A percentile compares a stretch with the other conserved stretches of the same genome.
Evolutionary conservation across 306 rosid species (phyloP).

Genomic region (Sphenostylis stenocarpa): DNA sequence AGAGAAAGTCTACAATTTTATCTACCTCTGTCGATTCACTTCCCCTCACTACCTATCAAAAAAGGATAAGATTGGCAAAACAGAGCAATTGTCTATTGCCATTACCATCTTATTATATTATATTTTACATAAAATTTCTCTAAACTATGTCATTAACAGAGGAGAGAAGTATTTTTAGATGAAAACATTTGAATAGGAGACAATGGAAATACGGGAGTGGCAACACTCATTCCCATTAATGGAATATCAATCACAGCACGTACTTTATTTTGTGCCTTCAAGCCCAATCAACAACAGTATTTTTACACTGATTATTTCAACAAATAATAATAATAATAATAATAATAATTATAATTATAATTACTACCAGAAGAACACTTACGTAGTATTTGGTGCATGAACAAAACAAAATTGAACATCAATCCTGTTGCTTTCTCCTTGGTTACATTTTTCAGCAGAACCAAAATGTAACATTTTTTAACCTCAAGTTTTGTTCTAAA

Average conservation of each 20-base stretch:
- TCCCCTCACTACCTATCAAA: not conserved
- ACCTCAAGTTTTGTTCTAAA: not conserved
- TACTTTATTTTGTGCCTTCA: not conserved
- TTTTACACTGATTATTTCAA: not conserved
- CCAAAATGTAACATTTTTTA: not conserved
- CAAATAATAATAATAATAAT: not conserved
- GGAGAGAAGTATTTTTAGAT: not conserved
- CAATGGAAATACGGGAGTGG: not conserved
- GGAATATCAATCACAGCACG: not conserved
- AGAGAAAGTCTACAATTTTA: not conserved
- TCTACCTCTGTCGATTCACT: not conserved
- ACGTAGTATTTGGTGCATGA: not conserved
- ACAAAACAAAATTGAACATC: not conserved
- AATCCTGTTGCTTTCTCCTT: not conserved
- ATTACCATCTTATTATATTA: not conserved
- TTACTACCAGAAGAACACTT: not conserved
- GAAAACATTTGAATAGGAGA: not conserved
- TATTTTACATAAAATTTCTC: not conserved
- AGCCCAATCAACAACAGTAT: not conserved
- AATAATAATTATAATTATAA: not conserved
- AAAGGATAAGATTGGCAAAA: not conserved
- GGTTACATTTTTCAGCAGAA: not conserved
- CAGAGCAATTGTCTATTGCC: not conserved
- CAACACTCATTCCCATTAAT: not conserved
- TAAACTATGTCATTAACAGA: not conserved